phyloP scores from a whole-genome alignment of 192 early-diverging fungal species.

The Gigaspora rosea region DNA sequence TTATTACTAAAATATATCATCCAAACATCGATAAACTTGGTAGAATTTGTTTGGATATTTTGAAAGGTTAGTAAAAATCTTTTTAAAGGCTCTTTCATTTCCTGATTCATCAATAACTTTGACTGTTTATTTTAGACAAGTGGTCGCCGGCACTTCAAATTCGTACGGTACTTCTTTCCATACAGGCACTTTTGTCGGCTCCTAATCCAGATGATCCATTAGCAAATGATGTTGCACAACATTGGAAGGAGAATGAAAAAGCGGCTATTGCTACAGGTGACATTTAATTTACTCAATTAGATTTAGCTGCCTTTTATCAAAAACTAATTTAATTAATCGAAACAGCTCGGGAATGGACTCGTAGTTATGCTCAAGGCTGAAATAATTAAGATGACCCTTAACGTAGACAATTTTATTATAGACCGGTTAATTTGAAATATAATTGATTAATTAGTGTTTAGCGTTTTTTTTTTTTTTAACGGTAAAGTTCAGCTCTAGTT shows the following conservation, averaged over 20 bases:
- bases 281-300: neutral
- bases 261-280: constrained; percentile 80
- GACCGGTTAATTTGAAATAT: too few relatives aligned
- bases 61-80: constrained; percentile 72
- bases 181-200: constrained; percentile 94
- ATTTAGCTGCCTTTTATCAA: constrained; percentile 10
- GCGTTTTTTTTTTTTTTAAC: too few relatives aligned
- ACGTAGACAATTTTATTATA: too few relatives aligned
- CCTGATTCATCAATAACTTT: constrained; percentile 2
- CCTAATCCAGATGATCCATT: constrained; percentile 99
- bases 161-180: constrained; percentile 95
- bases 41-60: constrained; percentile 95
- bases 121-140: constrained; percentile 69
- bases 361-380: constrained; percentile 40
- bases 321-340: constrained; percentile 24
- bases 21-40: constrained; percentile 99
- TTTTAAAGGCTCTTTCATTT: neutral
- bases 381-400: neutral
- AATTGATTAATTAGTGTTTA: too few relatives aligned
- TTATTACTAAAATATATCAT: constrained; percentile 98
- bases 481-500: too few relatives aligned
- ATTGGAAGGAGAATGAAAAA: constrained; percentile 98
- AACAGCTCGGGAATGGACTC: constrained; percentile 48
- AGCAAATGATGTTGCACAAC: constrained; percentile 97
- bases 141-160: constrained; percentile 99